These are phyloP conservation scores for Colletotrichum phormii DNA, from an alignment of 2,329 filamentous ascomycete genomes.

Conservation along the genomic window DNA sequence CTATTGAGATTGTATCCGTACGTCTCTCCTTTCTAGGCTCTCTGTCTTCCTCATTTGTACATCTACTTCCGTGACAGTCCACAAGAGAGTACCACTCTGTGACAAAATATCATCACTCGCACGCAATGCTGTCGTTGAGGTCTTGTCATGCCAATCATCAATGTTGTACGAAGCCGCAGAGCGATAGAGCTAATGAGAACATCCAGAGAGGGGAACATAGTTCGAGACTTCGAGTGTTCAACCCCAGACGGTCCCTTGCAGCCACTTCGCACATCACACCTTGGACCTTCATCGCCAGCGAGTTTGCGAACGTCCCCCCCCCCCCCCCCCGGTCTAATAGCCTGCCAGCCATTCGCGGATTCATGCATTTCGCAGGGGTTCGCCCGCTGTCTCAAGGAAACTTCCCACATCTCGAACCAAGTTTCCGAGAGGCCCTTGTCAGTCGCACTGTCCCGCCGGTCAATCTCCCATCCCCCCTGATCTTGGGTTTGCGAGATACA, in stretches of 20 bases:
- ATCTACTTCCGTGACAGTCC: background rate
- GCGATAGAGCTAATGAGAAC: background rate
- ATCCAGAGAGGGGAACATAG: background rate
- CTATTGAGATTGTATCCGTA: background rate
- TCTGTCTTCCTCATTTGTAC: background rate
- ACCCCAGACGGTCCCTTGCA: constrained; percentile 34
- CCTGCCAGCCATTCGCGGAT: constrained; percentile 23
- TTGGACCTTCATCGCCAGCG: background rate
- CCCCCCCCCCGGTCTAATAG: constrained; percentile 5
- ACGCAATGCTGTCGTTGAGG: background rate
- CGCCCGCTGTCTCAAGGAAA: constrained; percentile 6
- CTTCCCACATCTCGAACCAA: constrained; percentile 1
- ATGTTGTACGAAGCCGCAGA: background rate
- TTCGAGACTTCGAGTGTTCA: constrained; percentile 8
- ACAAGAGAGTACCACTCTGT: too few species aligned
- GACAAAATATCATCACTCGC: background rate
- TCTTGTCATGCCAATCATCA: background rate
- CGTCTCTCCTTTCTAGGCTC: background rate
- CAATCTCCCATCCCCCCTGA: background rate
- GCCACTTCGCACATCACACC: constrained; percentile 17
- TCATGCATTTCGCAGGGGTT: constrained; percentile 25
- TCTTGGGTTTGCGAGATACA: constrained; percentile 5
- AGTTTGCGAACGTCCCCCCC: background rate
- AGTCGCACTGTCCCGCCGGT: constrained; percentile 4
- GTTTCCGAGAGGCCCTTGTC: background rate